Evolutionary conservation across 1,284 basidiomycete genomes (phyloP), one percentile per base, ranked within the genome.

Genomic region (Papiliotrema flavescens): DNA sequence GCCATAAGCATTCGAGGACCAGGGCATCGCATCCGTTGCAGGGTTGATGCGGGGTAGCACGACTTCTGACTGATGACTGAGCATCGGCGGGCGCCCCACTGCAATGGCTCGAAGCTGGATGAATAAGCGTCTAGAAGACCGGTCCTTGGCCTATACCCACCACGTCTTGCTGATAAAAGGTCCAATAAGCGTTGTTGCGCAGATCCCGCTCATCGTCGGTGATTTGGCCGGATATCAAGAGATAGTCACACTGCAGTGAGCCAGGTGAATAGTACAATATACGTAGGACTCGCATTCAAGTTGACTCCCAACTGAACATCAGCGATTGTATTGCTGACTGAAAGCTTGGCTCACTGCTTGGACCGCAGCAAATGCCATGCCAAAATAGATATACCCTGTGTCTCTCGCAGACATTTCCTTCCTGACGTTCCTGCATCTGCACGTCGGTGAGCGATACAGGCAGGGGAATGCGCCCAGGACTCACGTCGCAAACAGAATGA

Each of bases 301-400:
- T 62, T 62, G 6, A 62, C 19, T 8, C 42, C 42, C 19, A 44
- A 7, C 42, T 44, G 42, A 26, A 17, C 39, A 44, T 44, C 23
- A 44, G 42, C 42, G 19, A 44, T 26, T 7, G 17, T 44, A 15
- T 32, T 32, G 28, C 28, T 32, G 28, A 32, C 28, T 11, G 28
- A 32, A 32, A 32, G n/a, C 19, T 7, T 15, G 47, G 52, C 62
- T 43, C 37, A 64, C 55, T 19, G 60, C 57, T 37, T 64, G 57
- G 2, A 64, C 56, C 0, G 51, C 58, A 20, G 57, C 60, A 17
- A 62, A 39, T 4, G 60, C 54, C 52, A 62, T 58, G 3, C 60
- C 62, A 43, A 50, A 60, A 35, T 62, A 56, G 8, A 60, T 39
- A 42, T 64, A 64, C 3, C 62, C 60, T 13, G 60, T 56, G 2